phyloP scores from a whole-genome alignment of 148 eudicot genomes.

The Heliosperma pusillum region DNA sequence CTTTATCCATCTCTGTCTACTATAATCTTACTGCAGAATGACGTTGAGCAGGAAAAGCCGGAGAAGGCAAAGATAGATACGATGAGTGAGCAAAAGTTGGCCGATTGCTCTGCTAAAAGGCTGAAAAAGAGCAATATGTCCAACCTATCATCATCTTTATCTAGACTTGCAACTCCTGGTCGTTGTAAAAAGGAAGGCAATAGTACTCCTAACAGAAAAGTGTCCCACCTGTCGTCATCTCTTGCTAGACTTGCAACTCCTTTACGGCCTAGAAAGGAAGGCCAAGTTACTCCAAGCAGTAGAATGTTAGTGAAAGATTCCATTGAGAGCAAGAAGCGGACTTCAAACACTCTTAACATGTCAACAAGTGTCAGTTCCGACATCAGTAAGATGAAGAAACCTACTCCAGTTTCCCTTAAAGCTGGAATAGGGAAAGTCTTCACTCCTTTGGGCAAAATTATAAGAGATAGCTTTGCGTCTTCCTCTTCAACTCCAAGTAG shows the following conservation, averaged over 20 bases:
- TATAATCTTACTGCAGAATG: slow-evolving; percentile 30
- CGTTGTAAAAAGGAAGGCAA: slow-evolving; percentile 28
- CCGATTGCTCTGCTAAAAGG: slow-evolving; percentile 24
- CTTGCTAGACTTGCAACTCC: slow-evolving; percentile 35
- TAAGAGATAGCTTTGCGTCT: slow-evolving; percentile 34
- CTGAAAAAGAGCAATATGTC: slow-evolving; percentile 23
- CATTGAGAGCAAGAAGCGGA: slow-evolving; percentile 31
- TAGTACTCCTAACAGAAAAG: slow-evolving; percentile 14
- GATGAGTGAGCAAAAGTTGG: slow-evolving; percentile 34
- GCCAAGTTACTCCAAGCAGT: slow-evolving; percentile 17
- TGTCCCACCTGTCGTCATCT: slow-evolving; percentile 34
- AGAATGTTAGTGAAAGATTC: slow-evolving; percentile 26
- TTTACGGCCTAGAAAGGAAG: slow-evolving; percentile 28
- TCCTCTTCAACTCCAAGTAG: slow-evolving; percentile 36
- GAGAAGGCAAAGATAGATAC: slow-evolving; percentile 26
- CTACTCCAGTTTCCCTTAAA: slow-evolving; percentile 32
- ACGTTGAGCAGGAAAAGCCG: slow-evolving; percentile 11
- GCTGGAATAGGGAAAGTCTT: slow-evolving; percentile 35
- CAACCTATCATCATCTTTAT: slow-evolving; percentile 34
- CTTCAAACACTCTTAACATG: slow-evolving; percentile 37
- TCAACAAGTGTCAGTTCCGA: slow-evolving; percentile 34
- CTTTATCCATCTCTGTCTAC: background rate
- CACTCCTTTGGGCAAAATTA: slow-evolving; percentile 38
- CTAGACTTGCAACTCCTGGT: slow-evolving; percentile 31
- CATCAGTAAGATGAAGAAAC: slow-evolving; percentile 34